These are phyloP conservation scores for Basidiobolus heterosporus DNA, from an alignment of 371 early-diverging fungal species.

Conservation along the genomic window DNA sequence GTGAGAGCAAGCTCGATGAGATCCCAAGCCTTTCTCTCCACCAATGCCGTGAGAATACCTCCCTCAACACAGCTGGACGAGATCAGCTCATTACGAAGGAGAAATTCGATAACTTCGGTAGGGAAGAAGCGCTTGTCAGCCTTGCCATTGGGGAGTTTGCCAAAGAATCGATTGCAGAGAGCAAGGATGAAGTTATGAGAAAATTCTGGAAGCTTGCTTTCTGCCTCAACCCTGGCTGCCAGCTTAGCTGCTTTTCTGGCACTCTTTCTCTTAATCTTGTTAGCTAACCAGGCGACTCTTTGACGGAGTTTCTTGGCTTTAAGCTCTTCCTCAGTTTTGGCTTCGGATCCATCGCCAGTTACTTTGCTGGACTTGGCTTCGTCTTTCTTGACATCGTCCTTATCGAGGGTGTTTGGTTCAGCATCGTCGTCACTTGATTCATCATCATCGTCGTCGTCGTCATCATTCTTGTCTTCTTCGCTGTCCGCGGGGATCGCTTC, in stretches of 20 bases:
- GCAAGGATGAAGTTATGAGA: conserved; percentile 28
- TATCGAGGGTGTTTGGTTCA: conserved; percentile 2
- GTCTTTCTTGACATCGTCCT: conserved; percentile 9
- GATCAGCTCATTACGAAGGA: conserved; percentile 25
- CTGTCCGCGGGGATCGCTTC: too few relatives aligned
- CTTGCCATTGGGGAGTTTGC: conserved; percentile 10
- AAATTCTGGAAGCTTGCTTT: conserved; percentile 15
- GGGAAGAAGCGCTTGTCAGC: conserved; percentile 28
- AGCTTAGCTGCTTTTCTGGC: too few relatives aligned
- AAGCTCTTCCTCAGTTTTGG: conserved; percentile 5
- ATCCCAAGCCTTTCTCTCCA: conserved; percentile 34
- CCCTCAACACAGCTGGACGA: conserved; percentile 21
- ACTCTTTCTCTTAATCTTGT: too few relatives aligned
- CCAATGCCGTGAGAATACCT: conserved; percentile 23
- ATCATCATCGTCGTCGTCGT: neutral
- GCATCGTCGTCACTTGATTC: neutral
- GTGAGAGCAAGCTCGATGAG: conserved; percentile 27
- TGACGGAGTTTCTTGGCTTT: too few relatives aligned
- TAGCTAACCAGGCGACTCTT: too few relatives aligned
- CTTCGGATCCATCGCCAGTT: neutral
- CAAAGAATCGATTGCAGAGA: conserved; percentile 21
- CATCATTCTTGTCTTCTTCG: conserved; percentile 1
- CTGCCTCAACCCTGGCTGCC: conserved; percentile 1
- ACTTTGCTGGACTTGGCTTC: conserved; percentile 8
- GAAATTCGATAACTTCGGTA: conserved; percentile 24